A percentile compares a stretch with the other conserved stretches of the same genome.
These are phyloP conservation scores for Aphanomyces stellatus DNA, from an alignment of 352 stramenopile genomes.

Conservation along the genomic window DNA sequence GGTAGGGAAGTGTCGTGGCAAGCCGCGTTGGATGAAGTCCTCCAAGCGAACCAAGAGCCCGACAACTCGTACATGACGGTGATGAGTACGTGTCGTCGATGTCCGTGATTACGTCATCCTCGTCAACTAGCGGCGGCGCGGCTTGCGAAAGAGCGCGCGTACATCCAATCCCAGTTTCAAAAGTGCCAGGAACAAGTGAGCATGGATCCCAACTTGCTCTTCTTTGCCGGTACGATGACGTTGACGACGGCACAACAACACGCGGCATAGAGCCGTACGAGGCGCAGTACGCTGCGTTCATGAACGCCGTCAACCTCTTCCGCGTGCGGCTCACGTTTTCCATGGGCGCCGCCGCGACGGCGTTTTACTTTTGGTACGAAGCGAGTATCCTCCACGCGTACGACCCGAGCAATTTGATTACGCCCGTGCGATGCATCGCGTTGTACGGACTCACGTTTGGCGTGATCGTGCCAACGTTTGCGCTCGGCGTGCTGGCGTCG, in stretches of 20 bases:
- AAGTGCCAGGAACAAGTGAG: slow-evolving; percentile 16
- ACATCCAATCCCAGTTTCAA: slow-evolving; percentile 12
- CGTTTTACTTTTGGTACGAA: slow-evolving; percentile 48
- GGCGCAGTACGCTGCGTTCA: slow-evolving; percentile 45
- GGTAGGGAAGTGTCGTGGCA: not conserved
- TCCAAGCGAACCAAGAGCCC: not conserved
- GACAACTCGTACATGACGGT: not conserved
- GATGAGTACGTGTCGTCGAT: not conserved
- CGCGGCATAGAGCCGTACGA: slow-evolving; percentile 34
- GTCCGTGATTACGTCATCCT: not conserved
- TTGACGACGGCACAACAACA: not conserved
- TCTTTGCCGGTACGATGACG: slow-evolving; percentile 9
- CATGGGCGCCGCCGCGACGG: slow-evolving; percentile 45
- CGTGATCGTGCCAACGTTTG: slow-evolving; percentile 45
- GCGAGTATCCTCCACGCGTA: slow-evolving; percentile 32
- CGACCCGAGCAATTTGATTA: slow-evolving; percentile 1
- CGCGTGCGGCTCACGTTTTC: slow-evolving; percentile 55
- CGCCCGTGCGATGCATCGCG: slow-evolving; percentile 28
- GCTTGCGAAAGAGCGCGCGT: slow-evolving; percentile 5
- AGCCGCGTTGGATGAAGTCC: not conserved
- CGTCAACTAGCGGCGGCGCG: not conserved
- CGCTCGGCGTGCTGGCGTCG: slow-evolving; percentile 38
- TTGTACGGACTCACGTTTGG: slow-evolving; percentile 51
- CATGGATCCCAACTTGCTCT: slow-evolving; percentile 19
- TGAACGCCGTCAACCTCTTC: slow-evolving; percentile 36